Evolutionary conservation across 2,329 filamentous ascomycete species (phyloP).

Genomic region (Calonectria hongkongensis): DNA sequence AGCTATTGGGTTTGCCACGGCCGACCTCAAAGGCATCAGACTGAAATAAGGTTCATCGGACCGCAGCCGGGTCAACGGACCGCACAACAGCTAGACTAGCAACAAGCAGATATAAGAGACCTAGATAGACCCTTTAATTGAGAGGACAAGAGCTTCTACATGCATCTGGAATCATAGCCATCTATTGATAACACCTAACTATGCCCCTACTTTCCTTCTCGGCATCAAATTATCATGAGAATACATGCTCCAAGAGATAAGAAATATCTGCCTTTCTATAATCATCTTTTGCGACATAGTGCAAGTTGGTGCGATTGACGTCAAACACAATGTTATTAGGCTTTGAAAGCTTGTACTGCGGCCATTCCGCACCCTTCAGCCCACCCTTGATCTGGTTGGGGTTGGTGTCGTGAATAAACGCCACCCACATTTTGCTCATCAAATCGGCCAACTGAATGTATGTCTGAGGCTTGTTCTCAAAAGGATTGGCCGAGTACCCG

Average conservation of each 20-base stretch:
- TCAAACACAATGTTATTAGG: conserved; percentile 71
- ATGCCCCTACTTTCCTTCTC: too few relatives aligned
- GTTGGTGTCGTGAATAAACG: conserved; percentile 59
- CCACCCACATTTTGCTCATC: conserved; percentile 72
- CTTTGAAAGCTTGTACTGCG: conserved; percentile 62
- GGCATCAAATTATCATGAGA: conserved; percentile 12
- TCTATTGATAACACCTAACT: too few relatives aligned
- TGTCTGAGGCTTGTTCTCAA: conserved; percentile 63
- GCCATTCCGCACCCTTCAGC: conserved; percentile 60
- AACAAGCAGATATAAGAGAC: too few relatives aligned
- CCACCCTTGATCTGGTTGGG: conserved; percentile 60
- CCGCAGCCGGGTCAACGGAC: too few relatives aligned
- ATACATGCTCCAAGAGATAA: conserved; percentile 58
- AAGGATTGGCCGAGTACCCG: conserved; percentile 62
- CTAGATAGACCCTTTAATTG: too few relatives aligned
- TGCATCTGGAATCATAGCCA: too few relatives aligned
- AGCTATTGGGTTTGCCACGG: too few relatives aligned
- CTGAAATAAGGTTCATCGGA: too few relatives aligned
- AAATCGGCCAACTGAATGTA: conserved; percentile 62
- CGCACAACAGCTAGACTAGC: too few relatives aligned
- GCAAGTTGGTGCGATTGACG: conserved; percentile 63
- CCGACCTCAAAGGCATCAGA: too few relatives aligned
- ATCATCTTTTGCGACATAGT: conserved; percentile 65
- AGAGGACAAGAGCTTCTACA: too few relatives aligned
- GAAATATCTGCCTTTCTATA: conserved; percentile 65